phyloP scores from a whole-genome alignment of 805 yeast species.

The Saturnispora hagleri region DNA sequence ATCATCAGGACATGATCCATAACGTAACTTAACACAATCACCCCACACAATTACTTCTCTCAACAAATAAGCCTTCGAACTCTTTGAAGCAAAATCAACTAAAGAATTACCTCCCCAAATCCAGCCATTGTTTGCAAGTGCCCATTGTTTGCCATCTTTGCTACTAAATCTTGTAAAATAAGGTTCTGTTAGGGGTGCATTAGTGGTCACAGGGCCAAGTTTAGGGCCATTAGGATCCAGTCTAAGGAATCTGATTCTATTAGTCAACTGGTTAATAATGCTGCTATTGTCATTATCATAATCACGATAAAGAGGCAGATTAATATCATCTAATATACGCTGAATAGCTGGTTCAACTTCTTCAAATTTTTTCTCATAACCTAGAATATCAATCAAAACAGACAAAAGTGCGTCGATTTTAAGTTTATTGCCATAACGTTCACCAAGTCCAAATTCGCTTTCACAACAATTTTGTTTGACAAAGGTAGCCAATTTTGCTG shows the following conservation, averaged over 20 bases:
- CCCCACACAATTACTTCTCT: conserved; percentile 97
- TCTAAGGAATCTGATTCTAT: conserved; percentile 68
- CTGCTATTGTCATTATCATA: conserved; percentile 67
- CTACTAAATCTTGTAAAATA: conserved; percentile 70
- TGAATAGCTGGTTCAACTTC: conserved; percentile 33
- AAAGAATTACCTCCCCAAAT: conserved; percentile 96
- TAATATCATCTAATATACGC: conserved; percentile 64
- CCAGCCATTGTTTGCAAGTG: conserved; percentile 95
- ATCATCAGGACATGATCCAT: conserved; percentile 68
- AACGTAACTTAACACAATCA: conserved; percentile 88
- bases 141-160: conserved; percentile 48
- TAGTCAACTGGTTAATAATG: conserved; percentile 60
- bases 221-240: conserved; percentile 77
- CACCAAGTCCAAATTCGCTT: conserved; percentile 37
- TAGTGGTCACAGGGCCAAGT: conserved; percentile 52
- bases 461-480: conserved; percentile 33
- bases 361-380: conserved; percentile 16
- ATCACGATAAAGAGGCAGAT: conserved; percentile 56
- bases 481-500: conserved; percentile 44
- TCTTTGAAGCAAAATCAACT: conserved; percentile 80
- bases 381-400: conserved; percentile 35
- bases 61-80: conserved; percentile 73
- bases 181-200: conserved; percentile 67
- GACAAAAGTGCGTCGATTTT: conserved; percentile 43
- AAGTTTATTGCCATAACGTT: conserved; percentile 45